phyloP scores from a whole-genome alignment of 2,329 filamentous ascomycete species.

The Microcyclospora pomicola region DNA sequence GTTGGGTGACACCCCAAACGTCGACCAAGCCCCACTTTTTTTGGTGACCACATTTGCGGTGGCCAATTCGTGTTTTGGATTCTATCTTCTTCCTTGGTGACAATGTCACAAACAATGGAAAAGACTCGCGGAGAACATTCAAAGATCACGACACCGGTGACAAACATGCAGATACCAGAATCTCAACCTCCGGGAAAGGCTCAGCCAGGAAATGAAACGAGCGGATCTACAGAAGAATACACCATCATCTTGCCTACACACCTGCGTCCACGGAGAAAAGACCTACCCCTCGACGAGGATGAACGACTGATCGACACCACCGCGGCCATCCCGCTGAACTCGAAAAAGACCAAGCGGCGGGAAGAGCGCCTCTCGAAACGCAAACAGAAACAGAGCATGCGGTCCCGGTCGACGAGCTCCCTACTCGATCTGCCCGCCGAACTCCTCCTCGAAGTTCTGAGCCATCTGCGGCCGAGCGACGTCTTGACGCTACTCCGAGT shows the following conservation, averaged over 20 bases:
- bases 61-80: too few relatives aligned
- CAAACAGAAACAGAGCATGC: slow-evolving; percentile 19
- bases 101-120: too few relatives aligned
- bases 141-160: too few relatives aligned
- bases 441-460: slow-evolving; percentile 36
- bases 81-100: too few relatives aligned
- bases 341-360: slow-evolving; percentile 39
- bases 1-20: too few relatives aligned
- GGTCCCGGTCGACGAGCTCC: slow-evolving; percentile 17
- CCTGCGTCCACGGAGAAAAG: not conserved
- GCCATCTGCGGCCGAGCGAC: slow-evolving; percentile 37
- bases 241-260: slow-evolving; percentile 3
- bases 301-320: slow-evolving; percentile 39
- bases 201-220: too few relatives aligned
- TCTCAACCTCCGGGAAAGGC: too few relatives aligned
- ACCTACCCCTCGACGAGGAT: slow-evolving; percentile 19
- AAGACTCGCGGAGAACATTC: too few relatives aligned
- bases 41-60: too few relatives aligned
- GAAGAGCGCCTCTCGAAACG: slow-evolving; percentile 32
- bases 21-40: too few relatives aligned
- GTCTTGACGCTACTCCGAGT: slow-evolving; percentile 34
- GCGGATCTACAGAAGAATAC: slow-evolving; percentile 1
- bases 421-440: slow-evolving; percentile 41
- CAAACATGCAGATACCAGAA: too few relatives aligned
- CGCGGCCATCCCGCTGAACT: slow-evolving; percentile 33